A percentile compares a stretch with the other conserved stretches of the same genome.
These are phyloP conservation scores for Juncus inflexus DNA, from an alignment of 176 grass and related monocot genomes.

Conservation along the genomic window DNA sequence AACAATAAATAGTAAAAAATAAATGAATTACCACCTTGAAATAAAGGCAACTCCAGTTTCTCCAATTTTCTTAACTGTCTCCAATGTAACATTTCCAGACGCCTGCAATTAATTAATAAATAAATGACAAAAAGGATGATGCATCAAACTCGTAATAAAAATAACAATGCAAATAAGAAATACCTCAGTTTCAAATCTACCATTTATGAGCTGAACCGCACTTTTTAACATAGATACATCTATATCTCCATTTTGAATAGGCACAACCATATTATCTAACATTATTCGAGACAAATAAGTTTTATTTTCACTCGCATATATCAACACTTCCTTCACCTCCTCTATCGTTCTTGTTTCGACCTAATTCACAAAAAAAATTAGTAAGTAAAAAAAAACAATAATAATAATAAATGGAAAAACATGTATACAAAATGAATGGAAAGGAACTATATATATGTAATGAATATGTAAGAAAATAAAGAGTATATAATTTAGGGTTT, in stretches of 20 bases:
- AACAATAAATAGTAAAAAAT: not conserved
- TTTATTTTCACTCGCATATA: slow-evolving; percentile 59
- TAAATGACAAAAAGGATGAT: not conserved
- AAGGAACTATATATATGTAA: not conserved
- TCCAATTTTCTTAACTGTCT: slow-evolving; percentile 90
- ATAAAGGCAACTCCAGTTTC: slow-evolving; percentile 87
- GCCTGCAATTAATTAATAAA: slow-evolving; percentile 43
- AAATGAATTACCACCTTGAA: slow-evolving; percentile 49
- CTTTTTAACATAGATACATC: slow-evolving; percentile 95
- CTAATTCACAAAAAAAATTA: slow-evolving; percentile 35
- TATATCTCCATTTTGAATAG: slow-evolving; percentile 63
- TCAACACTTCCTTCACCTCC: slow-evolving; percentile 72
- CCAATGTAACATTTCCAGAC: slow-evolving; percentile 90
- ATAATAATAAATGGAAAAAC: not conserved
- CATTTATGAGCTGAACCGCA: slow-evolving; percentile 78
- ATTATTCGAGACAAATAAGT: slow-evolving; percentile 87
- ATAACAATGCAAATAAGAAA: slow-evolving; percentile 3
- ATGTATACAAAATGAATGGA: not conserved
- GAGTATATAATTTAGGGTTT: not conserved
- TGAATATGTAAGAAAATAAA: slow-evolving; percentile 5
- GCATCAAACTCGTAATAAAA: not conserved
- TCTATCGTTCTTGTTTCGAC: slow-evolving; percentile 90
- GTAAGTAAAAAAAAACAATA: slow-evolving; percentile 2
- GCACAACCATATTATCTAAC: slow-evolving; percentile 95
- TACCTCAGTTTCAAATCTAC: slow-evolving; percentile 96